Evolutionary conservation across 176 grass and related monocot genomes (phyloP).

Genomic region (Areca catechu): DNA sequence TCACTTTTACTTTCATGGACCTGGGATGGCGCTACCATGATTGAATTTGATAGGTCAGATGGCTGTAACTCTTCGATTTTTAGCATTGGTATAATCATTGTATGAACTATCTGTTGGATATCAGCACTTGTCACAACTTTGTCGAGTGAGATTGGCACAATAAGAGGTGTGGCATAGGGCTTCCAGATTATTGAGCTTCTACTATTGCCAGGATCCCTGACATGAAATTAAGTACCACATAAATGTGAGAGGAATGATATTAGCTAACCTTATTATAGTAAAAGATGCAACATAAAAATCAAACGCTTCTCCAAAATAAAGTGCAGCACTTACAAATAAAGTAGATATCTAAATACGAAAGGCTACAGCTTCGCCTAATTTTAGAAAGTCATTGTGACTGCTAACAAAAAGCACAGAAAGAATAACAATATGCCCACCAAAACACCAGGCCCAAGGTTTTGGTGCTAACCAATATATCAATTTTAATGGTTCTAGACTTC

Average conservation of each 20-base stretch:
- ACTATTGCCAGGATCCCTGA: slow-evolving; percentile 59
- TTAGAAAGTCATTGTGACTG: too few relatives aligned
- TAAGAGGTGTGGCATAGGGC: slow-evolving; percentile 74
- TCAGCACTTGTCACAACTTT: slow-evolving; percentile 48
- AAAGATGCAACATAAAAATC: too few relatives aligned
- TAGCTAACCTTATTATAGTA: too few relatives aligned
- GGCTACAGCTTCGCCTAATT: too few relatives aligned
- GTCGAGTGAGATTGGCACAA: slow-evolving; percentile 64
- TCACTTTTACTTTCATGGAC: slow-evolving; percentile 24
- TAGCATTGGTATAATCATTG: slow-evolving; percentile 71
- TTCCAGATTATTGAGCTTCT: slow-evolving; percentile 47
- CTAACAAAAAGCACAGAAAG: too few relatives aligned
- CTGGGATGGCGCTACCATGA: slow-evolving; percentile 37
- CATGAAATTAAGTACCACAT: slow-evolving; percentile 15
- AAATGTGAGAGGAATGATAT: slow-evolving; percentile 17
- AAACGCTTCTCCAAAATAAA: too few relatives aligned
- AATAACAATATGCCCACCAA: too few relatives aligned
- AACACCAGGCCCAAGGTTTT: too few relatives aligned
- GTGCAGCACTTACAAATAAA: too few relatives aligned
- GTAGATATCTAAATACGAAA: too few relatives aligned
- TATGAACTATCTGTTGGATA: slow-evolving; percentile 57
- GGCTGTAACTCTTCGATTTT: slow-evolving; percentile 35
- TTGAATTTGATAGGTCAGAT: slow-evolving; percentile 32
- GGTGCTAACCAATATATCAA: too few relatives aligned
- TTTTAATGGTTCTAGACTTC: too few relatives aligned